phyloP scores from a whole-genome alignment of 208 protist species.

The Trypanosoma scelopori region DNA sequence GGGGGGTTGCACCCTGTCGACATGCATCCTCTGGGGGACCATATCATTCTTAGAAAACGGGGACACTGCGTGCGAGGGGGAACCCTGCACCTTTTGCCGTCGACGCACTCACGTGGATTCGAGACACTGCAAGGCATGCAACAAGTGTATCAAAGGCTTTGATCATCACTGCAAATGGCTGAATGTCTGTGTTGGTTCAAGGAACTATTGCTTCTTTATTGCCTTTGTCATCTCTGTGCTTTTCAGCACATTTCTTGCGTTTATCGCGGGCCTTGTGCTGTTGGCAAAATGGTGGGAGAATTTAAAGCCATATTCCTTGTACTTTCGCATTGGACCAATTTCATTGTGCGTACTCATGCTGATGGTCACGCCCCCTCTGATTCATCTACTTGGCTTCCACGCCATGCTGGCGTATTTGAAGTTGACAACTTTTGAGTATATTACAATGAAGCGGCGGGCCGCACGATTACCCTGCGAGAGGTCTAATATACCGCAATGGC shows the following conservation, averaged over 20 bases:
- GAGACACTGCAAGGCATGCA: conserved; percentile 91
- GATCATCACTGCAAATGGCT: conserved; percentile 94
- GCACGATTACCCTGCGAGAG: no score
- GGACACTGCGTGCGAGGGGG: conserved; percentile 50
- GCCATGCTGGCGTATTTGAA: conserved; percentile 37
- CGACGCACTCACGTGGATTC: conserved; percentile 48
- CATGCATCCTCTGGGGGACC: conserved; percentile 32
- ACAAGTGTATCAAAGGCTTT: conserved; percentile 86
- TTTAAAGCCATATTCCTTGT: conserved; percentile 42
- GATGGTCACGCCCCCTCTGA: conserved; percentile 33
- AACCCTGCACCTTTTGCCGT: conserved; percentile 65
- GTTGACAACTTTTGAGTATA: conserved; percentile 69
- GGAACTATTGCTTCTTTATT: conserved; percentile 84
- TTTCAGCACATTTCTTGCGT: conserved; percentile 21
- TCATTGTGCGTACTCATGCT: conserved; percentile 40
- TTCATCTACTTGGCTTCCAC: conserved; percentile 71
- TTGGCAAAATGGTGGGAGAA: conserved; percentile 60
- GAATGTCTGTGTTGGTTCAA: conserved; percentile 84
- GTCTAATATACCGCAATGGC: no score
- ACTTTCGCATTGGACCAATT: conserved; percentile 62
- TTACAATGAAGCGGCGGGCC: conserved; percentile 36
- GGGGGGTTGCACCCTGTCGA: conserved; percentile 11
- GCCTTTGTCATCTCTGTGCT: conserved; percentile 40
- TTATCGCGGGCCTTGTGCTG: conserved; percentile 38
- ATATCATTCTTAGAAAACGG: conserved; percentile 68